Conservation (phyloP, 495 filamentous ascomycete genomes). For the Xylaria flabelliformis region DNA sequence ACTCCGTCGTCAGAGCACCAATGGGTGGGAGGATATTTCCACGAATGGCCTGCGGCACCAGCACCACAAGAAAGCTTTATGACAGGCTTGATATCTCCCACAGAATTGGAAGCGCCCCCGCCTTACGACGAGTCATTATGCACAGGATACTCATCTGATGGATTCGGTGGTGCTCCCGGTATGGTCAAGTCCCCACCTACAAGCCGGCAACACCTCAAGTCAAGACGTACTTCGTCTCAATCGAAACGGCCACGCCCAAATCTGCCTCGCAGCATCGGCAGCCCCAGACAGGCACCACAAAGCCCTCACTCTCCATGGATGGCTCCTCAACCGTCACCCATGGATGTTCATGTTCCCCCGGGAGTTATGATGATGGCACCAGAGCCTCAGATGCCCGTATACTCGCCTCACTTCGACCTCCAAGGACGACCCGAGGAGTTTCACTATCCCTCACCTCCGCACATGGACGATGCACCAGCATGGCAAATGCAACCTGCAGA, state of each 20-base stretch:
- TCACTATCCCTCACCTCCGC: slow-evolving; percentile 29
- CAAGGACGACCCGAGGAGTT: slow-evolving; percentile 55
- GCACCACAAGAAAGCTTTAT: slow-evolving; percentile 24
- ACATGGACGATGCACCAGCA: slow-evolving; percentile 26
- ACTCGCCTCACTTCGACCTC: slow-evolving; percentile 28
- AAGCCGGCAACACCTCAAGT: slow-evolving; percentile 17
- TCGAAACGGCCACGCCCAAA: slow-evolving; percentile 21
- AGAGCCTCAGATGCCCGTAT: slow-evolving; percentile 23
- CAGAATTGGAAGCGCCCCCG: slow-evolving; percentile 23
- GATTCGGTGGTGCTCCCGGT: slow-evolving; percentile 19
- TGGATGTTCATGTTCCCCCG: slow-evolving; percentile 20
- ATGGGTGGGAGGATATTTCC: slow-evolving; percentile 30
- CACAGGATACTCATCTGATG: slow-evolving; percentile 22
- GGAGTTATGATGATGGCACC: slow-evolving; percentile 27
- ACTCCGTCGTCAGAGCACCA: slow-evolving; percentile 28
- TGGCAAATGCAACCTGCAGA: slow-evolving; percentile 24
- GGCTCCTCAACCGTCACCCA: slow-evolving; percentile 19
- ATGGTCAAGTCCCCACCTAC: slow-evolving; percentile 27
- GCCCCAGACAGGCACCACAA: slow-evolving; percentile 27
- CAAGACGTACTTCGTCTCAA: slow-evolving; percentile 27
- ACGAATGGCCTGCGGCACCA: slow-evolving; percentile 28
- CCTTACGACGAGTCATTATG: slow-evolving; percentile 24
- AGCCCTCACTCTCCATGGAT: slow-evolving; percentile 30
- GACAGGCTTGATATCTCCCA: slow-evolving; percentile 26
- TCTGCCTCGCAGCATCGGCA: slow-evolving; percentile 25